Conservation (phyloP, 768 basidiomycete species). For the Naematelia aurantialba region DNA sequence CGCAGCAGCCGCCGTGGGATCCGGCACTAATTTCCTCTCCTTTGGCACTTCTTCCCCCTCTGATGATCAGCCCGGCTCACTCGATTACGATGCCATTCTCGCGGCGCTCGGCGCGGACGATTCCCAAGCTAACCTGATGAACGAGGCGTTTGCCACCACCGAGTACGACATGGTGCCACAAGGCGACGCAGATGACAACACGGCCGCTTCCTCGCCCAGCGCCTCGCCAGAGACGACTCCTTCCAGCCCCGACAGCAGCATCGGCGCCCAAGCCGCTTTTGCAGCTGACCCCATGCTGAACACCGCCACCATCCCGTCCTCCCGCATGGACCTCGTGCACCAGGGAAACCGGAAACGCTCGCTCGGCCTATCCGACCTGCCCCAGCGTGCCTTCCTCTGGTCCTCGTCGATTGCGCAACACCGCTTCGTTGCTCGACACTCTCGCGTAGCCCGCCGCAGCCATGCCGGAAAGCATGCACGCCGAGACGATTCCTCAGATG, state of each 20-base stretch:
- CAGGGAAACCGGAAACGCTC: conserved; percentile 11
- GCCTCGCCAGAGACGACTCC: background rate
- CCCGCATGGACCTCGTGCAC: conserved; percentile 6
- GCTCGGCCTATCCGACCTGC: conserved; percentile 12
- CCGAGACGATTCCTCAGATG: conserved; percentile 15
- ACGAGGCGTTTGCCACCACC: conserved; percentile 20
- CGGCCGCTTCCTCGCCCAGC: background rate
- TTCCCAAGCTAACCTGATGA: conserved; percentile 5
- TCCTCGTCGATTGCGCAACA: conserved; percentile 19
- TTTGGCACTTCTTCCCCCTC: conserved; percentile 23
- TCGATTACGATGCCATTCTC: conserved; percentile 16
- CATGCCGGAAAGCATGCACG: conserved; percentile 3
- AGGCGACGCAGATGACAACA: background rate
- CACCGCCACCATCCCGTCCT: conserved; percentile 20
- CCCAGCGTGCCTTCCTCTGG: conserved; percentile 31
- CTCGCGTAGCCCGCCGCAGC: conserved; percentile 6
- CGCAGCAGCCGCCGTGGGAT: background rate
- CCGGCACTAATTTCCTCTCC: conserved; percentile 15
- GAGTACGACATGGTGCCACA: conserved; percentile 13
- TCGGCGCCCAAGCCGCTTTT: conserved; percentile 15
- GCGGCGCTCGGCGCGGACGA: conserved; percentile 15
- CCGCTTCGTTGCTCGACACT: conserved; percentile 23
- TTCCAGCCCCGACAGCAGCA: background rate
- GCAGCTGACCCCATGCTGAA: conserved; percentile 3
- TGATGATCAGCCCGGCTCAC: background rate